These are phyloP conservation scores for Kwoniella shivajii DNA, from an alignment of 1,284 basidiomycete genomes.

Conservation along the genomic window DNA sequence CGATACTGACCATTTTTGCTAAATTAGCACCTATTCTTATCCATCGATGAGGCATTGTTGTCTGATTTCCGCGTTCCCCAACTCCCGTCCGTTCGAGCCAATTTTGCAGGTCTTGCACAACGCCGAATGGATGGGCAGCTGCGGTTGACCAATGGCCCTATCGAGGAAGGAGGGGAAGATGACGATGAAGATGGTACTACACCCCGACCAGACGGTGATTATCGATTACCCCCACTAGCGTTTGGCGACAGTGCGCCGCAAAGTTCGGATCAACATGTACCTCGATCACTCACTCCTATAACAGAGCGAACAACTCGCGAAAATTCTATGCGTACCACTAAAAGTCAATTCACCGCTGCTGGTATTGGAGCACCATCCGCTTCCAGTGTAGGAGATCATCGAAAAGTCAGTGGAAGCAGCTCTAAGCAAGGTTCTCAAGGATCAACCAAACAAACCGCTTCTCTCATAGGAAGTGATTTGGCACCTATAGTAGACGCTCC, in stretches of 20 bases:
- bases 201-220: slow-evolving; percentile 27
- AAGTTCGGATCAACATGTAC: slow-evolving; percentile 31
- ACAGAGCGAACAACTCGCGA: slow-evolving; percentile 55
- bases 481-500: slow-evolving; percentile 26
- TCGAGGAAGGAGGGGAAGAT: slow-evolving; percentile 8
- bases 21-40: slow-evolving; percentile 77
- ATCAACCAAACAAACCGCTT: slow-evolving; percentile 18
- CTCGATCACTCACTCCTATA: slow-evolving; percentile 57
- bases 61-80: slow-evolving; percentile 77
- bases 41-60: slow-evolving; percentile 76
- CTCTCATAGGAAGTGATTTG: slow-evolving; percentile 19
- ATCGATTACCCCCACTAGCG: slow-evolving; percentile 43
- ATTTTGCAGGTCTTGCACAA: slow-evolving; percentile 65
- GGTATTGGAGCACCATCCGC: slow-evolving; percentile 2
- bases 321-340: slow-evolving; percentile 34
- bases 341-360: slow-evolving; percentile 13
- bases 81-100: slow-evolving; percentile 68
- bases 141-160: slow-evolving; percentile 4
- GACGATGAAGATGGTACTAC: slow-evolving; percentile 20
- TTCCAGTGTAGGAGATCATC: slow-evolving; percentile 3
- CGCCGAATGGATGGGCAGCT: slow-evolving; percentile 61
- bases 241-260: slow-evolving; percentile 24
- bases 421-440: slow-evolving; percentile 36
- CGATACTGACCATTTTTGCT: slow-evolving; percentile 1
- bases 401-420: slow-evolving; percentile 19